phyloP scores from a whole-genome alignment of 192 early-diverging fungal species.

The Entophlyctis luteolus region DNA sequence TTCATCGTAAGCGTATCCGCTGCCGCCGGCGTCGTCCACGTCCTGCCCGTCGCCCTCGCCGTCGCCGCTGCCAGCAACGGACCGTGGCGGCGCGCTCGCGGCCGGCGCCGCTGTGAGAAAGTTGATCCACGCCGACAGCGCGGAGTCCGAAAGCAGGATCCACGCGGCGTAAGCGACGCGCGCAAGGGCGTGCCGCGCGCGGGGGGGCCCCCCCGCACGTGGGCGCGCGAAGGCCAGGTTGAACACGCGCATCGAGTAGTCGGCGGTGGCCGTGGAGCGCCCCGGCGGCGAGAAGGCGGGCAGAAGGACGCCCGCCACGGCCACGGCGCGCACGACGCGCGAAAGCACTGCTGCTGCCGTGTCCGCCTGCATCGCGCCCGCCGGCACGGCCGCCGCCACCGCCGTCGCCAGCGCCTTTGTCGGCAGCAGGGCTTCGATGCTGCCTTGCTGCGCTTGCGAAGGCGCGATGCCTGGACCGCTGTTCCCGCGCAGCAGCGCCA shows the following conservation, averaged over 20 bases:
- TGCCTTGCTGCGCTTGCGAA: not conserved
- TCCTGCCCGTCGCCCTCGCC: not conserved
- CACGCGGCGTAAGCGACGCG: not conserved
- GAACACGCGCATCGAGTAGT: constrained; percentile 1
- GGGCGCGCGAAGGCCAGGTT: not conserved
- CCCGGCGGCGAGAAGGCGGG: no score
- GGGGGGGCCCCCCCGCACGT: not conserved
- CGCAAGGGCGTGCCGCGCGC: not conserved
- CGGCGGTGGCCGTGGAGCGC: not conserved
- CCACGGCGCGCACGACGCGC: not conserved
- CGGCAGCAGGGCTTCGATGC: not conserved
- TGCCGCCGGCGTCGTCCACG: not conserved
- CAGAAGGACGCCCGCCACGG: not conserved
- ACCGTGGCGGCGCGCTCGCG: not conserved
- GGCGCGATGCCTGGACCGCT: not conserved
- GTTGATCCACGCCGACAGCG: not conserved
- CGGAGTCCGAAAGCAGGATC: not conserved
- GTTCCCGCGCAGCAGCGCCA: not conserved
- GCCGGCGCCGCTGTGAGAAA: not conserved
- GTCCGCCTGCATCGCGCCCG: not conserved
- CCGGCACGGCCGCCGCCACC: not conserved
- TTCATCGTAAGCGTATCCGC: not conserved
- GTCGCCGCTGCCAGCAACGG: not conserved
- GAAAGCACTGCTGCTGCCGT: not conserved
- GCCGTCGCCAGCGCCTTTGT: not conserved